Evolutionary conservation across 208 protist genomes (phyloP).

Genomic region (Vickermania ingenoplastis): DNA sequence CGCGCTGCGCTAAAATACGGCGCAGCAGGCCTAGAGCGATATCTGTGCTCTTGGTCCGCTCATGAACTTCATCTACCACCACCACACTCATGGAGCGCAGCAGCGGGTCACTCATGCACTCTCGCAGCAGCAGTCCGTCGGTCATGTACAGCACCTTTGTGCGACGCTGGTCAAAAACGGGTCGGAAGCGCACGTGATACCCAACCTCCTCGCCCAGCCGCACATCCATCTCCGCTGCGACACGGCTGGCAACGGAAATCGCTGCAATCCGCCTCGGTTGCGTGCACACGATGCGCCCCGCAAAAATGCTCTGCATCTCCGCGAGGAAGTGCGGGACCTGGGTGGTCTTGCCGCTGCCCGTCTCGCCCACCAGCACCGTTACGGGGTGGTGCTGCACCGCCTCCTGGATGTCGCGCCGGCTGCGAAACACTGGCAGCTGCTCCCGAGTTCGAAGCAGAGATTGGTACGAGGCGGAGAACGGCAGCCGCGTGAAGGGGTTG

Average conservation of each 20-base stretch:
- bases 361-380: slow-evolving; percentile 91
- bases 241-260: slow-evolving; percentile 96
- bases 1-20: slow-evolving; percentile 30
- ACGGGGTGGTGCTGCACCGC: slow-evolving; percentile 64
- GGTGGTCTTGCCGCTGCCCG: slow-evolving; percentile 95
- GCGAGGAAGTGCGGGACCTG: slow-evolving; percentile 93
- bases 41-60: slow-evolving; percentile 98
- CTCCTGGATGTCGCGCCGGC: slow-evolving; percentile 41
- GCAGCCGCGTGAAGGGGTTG: slow-evolving; percentile 33
- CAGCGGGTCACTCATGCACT: slow-evolving; percentile 89
- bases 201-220: slow-evolving; percentile 96
- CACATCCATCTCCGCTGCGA: slow-evolving; percentile 97
- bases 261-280: slow-evolving; percentile 99
- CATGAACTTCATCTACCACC: slow-evolving; percentile 99
- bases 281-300: slow-evolving; percentile 83
- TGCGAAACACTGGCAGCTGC: slow-evolving; percentile 59
- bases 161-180: slow-evolving; percentile 59
- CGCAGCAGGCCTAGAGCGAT: slow-evolving; percentile 98
- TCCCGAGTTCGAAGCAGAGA: slow-evolving; percentile 25
- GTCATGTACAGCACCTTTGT: slow-evolving; percentile 99
- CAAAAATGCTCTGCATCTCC: slow-evolving; percentile 23
- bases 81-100: slow-evolving; percentile 92
- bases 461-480: slow-evolving; percentile 39
- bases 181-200: slow-evolving; percentile 99
- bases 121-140: slow-evolving; percentile 98